These are phyloP conservation scores for Fagopyrum tataricum DNA, from an alignment of 148 eudicot genomes.

Conservation along the genomic window DNA sequence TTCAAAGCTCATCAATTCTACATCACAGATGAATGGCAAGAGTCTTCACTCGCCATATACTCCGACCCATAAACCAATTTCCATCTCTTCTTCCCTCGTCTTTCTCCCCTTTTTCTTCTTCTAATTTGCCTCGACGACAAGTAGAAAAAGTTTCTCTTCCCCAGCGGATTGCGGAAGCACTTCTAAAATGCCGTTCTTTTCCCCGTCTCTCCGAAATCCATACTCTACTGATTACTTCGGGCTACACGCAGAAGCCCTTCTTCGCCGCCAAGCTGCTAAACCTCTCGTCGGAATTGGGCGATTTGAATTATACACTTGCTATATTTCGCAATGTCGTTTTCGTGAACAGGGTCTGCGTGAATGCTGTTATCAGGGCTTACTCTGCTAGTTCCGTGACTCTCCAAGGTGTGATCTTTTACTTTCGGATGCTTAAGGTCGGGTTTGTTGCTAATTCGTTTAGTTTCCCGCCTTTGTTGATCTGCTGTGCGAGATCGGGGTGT, in stretches of 20 bases:
- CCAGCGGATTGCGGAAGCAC: constrained; percentile 17
- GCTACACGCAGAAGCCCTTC: constrained; percentile 44
- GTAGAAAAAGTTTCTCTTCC: not conserved
- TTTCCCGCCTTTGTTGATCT: constrained; percentile 51
- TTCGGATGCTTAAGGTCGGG: constrained; percentile 43
- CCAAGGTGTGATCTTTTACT: constrained; percentile 43
- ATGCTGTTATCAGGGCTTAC: constrained; percentile 55
- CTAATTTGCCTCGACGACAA: constrained; percentile 6
- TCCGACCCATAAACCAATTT: constrained; percentile 22
- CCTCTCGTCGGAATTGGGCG: constrained; percentile 34
- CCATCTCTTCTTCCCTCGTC: constrained; percentile 8
- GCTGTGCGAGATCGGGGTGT: constrained; percentile 48
- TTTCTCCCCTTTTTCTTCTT: constrained; percentile 9
- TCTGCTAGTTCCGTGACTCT: constrained; percentile 32
- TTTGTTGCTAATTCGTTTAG: constrained; percentile 57
- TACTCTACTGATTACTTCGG: constrained; percentile 45
- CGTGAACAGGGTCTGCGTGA: constrained; percentile 54
- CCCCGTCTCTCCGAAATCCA: constrained; percentile 47
- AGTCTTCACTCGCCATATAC: constrained; percentile 26
- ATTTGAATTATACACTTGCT: constrained; percentile 36
- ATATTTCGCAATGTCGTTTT: constrained; percentile 32
- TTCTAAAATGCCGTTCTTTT: constrained; percentile 26
- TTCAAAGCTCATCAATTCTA: constrained; percentile 18
- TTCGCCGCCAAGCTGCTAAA: constrained; percentile 48
- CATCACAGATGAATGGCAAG: constrained; percentile 47